Evolutionary conservation across 2,329 filamentous ascomycete species (phyloP), one percentile per base, ranked within the genome.

Genomic region (Stemphylium lycopersici): DNA sequence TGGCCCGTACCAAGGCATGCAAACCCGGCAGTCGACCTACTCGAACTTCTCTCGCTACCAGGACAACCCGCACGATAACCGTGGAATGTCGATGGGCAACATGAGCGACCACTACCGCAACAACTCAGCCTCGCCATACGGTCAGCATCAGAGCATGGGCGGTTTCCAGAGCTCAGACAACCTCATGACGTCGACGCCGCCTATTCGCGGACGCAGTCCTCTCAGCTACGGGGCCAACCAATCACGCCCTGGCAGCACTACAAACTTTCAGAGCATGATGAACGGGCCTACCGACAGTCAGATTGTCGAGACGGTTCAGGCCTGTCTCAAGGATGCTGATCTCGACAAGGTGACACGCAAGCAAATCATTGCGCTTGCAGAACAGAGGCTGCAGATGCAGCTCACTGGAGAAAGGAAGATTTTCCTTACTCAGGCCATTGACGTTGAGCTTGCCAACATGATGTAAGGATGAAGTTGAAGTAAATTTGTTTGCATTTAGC

Each of bases 291-390:
- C 89, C 62, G 93, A 98, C 67, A 81, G 80, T 40, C 84, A 86
- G 56, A 97, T 99, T 61, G 83, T 91, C 15, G 90, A 96, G 57
- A 90, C 90, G 1, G 93, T 98, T 58, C 89, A 91, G 68, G 81
- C 83, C 45, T 95, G 95, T 66, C 81, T 99, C 58, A 79, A 83
- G 13, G 93, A 97, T 69, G 92, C 97, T 0, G 93, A 99, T 75
- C 82, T 99, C 37, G 95, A 99, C 74, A 93, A 85, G n/a, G 91
- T 98, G 42, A 99, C 95, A 6, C 99, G 98, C 87, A 99, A 99
- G 80, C 93, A 98, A 79, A 79, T 86, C 73, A 80, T 80, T 75
- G 93, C 90, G 3, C 83, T 98, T 39, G 92, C 96, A 11, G 95
- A 99, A 79, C 92, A 97, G 80, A 86, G 93, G 68, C 78, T 99